phyloP scores from a whole-genome alignment of 2,329 filamentous ascomycete genomes.

The Coniochaeta hoffmannii region DNA sequence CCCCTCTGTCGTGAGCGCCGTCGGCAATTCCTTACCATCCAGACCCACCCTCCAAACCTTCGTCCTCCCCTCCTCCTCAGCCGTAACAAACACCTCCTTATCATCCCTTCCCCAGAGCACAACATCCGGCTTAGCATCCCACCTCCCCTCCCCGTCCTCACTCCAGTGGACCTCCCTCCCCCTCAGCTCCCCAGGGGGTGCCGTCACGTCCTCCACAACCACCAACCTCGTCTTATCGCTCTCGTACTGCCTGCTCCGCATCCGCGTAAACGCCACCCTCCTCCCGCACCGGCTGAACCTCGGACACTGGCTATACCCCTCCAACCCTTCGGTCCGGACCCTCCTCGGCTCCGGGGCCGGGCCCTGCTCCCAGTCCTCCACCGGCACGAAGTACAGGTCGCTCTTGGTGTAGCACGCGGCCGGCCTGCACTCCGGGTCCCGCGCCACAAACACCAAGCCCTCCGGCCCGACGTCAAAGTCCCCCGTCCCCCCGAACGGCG shows the following conservation, averaged over 20 bases:
- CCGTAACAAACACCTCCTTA: constrained; percentile 61
- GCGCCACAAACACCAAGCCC: constrained; percentile 67
- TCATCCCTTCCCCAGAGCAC: constrained; percentile 53
- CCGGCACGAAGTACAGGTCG: constrained; percentile 67
- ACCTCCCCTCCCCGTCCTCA: constrained; percentile 53
- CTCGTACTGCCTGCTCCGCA: constrained; percentile 73
- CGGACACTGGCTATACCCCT: constrained; percentile 59
- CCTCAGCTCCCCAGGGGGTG: constrained; percentile 26
- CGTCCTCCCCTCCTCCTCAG: constrained; percentile 59
- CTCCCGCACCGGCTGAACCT: constrained; percentile 68
- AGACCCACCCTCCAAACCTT: constrained; percentile 57
- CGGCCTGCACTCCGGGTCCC: constrained; percentile 59
- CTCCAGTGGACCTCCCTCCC: constrained; percentile 57
- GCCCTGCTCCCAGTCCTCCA: constrained; percentile 51
- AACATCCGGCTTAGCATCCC: constrained; percentile 51
- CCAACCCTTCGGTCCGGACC: constrained; percentile 48
- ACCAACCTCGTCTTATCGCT: constrained; percentile 67
- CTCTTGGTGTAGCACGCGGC: constrained; percentile 75
- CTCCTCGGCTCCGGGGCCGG: constrained; percentile 42
- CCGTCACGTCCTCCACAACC: constrained; percentile 53
- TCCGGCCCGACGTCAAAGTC: constrained; percentile 67
- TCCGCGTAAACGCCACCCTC: constrained; percentile 68
- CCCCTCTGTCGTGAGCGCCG: constrained; percentile 40
- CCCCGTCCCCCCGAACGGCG: constrained; percentile 70
- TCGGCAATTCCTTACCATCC: constrained; percentile 41